phyloP scores from a whole-genome alignment of 345 rosid genomes.

The Gynandropsis gynandra region DNA sequence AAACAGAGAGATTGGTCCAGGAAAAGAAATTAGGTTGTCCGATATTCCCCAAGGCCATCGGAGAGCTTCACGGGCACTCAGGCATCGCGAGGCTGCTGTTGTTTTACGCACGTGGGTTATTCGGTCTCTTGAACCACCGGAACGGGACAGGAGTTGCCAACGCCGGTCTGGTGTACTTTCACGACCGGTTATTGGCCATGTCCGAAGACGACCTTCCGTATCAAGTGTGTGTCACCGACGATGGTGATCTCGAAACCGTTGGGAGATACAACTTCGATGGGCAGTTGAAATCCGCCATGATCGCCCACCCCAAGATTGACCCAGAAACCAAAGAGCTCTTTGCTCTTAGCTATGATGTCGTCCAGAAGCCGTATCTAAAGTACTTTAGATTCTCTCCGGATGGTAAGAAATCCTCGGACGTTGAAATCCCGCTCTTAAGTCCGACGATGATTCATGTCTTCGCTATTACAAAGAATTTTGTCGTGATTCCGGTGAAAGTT shows the following conservation, averaged over 20 bases:
- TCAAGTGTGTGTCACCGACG: slow-evolving; percentile 50
- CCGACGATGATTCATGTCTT: slow-evolving; percentile 98
- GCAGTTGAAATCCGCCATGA: slow-evolving; percentile 64
- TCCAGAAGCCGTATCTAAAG: slow-evolving; percentile 69
- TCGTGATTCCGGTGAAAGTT: no score
- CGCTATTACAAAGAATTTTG: slow-evolving; percentile 74
- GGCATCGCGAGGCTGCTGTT: slow-evolving; percentile 68
- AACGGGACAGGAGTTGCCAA: slow-evolving; percentile 83
- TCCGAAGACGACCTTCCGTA: slow-evolving; percentile 91
- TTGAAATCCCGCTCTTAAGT: slow-evolving; percentile 53
- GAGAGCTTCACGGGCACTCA: slow-evolving; percentile 80
- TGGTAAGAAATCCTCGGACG: slow-evolving; percentile 68
- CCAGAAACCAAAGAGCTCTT: slow-evolving; percentile 63
- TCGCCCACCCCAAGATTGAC: slow-evolving; percentile 89
- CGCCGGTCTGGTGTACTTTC: slow-evolving; percentile 81
- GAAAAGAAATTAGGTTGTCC: slow-evolving; percentile 50
- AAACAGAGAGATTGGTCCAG: slow-evolving; percentile 51
- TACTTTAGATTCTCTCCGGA: slow-evolving; percentile 61
- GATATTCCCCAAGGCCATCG: slow-evolving; percentile 82
- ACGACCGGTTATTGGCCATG: slow-evolving; percentile 72
- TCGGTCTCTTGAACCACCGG: slow-evolving; percentile 53
- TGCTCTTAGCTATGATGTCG: slow-evolving; percentile 77
- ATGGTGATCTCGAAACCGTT: slow-evolving; percentile 67
- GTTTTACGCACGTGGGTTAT: slow-evolving; percentile 62
- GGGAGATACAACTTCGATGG: slow-evolving; percentile 60